A percentile compares a stretch with the other conserved stretches of the same genome.
Conservation (phyloP, 2,329 filamentous ascomycete species). For the Saccharata proteae region DNA sequence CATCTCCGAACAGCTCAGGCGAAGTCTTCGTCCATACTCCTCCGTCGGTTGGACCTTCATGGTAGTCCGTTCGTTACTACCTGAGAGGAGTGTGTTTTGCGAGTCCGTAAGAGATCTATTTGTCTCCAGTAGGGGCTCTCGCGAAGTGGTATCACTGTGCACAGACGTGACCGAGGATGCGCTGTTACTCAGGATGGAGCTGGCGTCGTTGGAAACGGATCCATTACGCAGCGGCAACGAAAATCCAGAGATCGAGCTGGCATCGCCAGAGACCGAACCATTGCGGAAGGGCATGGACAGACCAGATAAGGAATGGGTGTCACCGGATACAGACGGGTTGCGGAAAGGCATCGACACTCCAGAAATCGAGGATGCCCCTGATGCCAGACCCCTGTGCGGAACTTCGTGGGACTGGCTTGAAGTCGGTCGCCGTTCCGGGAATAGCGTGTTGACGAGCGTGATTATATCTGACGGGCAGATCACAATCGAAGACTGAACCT, state of each 20-base stretch:
- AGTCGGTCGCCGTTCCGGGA: conserved; percentile 58
- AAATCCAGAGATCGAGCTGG: conserved; percentile 55
- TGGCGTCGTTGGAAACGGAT: conserved; percentile 40
- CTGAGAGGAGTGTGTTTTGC: conserved; percentile 11
- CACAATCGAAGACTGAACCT: conserved; percentile 69
- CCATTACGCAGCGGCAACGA: too few species aligned
- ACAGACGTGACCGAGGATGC: conserved; percentile 54
- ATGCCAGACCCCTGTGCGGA: conserved; percentile 32
- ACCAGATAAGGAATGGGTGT: too few species aligned
- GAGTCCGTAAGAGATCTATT: too few species aligned
- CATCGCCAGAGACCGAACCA: conserved; percentile 45
- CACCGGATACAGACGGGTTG: conserved; percentile 37
- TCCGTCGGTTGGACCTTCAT: conserved; percentile 39
- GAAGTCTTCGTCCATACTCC: conserved; percentile 39
- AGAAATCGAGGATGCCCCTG: conserved; percentile 36
- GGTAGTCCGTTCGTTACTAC: conserved; percentile 29
- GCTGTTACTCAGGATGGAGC: conserved; percentile 61
- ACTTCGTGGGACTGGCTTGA: conserved; percentile 39
- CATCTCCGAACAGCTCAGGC: conserved; percentile 60
- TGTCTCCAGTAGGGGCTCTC: conserved; percentile 48
- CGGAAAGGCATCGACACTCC: conserved; percentile 38
- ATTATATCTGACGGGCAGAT: conserved; percentile 68
- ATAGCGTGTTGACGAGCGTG: conserved; percentile 71
- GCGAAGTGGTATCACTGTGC: conserved; percentile 58
- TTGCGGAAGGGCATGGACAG: conserved; percentile 39